Evolutionary conservation across 2,329 filamentous ascomycete species (phyloP), one percentile per base, ranked within the genome.

Genomic region (Ilyonectria sp.): DNA sequence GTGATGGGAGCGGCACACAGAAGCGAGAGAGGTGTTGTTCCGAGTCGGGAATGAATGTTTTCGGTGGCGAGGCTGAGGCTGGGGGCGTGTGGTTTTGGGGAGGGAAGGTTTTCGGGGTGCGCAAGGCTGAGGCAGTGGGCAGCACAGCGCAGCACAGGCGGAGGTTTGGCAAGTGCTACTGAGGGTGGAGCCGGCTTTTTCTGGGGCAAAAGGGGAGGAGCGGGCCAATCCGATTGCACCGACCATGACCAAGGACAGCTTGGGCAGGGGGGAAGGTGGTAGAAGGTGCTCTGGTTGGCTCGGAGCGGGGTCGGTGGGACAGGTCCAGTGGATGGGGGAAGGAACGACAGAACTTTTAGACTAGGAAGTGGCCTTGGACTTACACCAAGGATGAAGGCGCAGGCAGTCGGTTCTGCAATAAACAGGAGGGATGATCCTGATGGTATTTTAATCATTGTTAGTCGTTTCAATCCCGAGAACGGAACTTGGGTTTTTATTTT

Each of bases 51-150:
- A 15, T 21, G 35, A 31, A 29, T 56, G 46, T 17, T 40, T 52
- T 57, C 53, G 56, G 65, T 67, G 72, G 71, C 71, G 71, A 75
- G 73, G 73, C 73, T 75, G 73, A 75, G 71, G 71, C 71, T 67
- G 64, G n/a, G 33, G n/a, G 26, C 43, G 29, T n/a, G 60, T 56
- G 53, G 60, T 26, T 26, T 50, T 49, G 13, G 33, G 35, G 61
- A 56, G 50, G 65, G 72, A 74, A 71, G 72, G 50, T 71, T 65
- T 58, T 68, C 59, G 23, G 60, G 58, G 62, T 29, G 60, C 66
- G 58, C 71, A 73, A 74, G 73, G 73, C 72, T 75, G 72, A 74
- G 47, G 61, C 55, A 53, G 47, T 26, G 47, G 58, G 23, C 53
- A 43, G 21, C 26, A 40, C 13, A 29, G 29, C 15, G 7, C 23